Conservation (phyloP, 495 filamentous ascomycete species). For the Penicillium arizonense region DNA sequence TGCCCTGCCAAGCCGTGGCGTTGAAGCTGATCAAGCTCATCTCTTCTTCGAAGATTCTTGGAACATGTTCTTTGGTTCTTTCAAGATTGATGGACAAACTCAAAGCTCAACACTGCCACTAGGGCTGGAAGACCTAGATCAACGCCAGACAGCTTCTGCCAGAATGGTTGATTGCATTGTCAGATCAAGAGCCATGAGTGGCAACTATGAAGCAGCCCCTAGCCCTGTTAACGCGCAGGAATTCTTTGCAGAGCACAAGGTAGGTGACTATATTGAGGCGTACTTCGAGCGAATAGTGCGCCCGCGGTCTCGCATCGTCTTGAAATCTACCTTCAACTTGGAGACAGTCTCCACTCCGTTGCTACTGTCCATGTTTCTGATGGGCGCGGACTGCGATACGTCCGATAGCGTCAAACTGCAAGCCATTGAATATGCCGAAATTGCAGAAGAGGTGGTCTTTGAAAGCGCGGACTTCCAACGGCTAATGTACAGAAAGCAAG, state of each 20-base stretch:
- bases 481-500: constrained; percentile 1
- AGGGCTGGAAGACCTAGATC: constrained; percentile 7
- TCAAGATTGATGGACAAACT: not conserved
- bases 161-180: constrained; percentile 5
- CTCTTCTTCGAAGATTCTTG: constrained; percentile 14
- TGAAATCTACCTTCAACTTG: constrained; percentile 14
- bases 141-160: not conserved
- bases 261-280: constrained; percentile 8
- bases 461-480: constrained; percentile 4
- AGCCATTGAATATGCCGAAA: constrained; percentile 4
- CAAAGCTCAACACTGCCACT: not conserved
- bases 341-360: constrained; percentile 1
- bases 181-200: not conserved
- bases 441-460: constrained; percentile 8
- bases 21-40: constrained; percentile 4
- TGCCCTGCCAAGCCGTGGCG: constrained; percentile 6
- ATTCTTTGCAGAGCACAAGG: constrained; percentile 7
- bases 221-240: not conserved
- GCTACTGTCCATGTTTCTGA: constrained; percentile 8
- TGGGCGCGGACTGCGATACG: constrained; percentile 12
- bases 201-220: not conserved
- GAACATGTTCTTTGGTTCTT: constrained; percentile 9
- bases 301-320: constrained; percentile 15
- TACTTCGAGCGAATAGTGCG: constrained; percentile 18
- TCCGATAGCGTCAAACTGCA: not conserved